Conservation (phyloP, 306 rosid species). For the Carpinus viminea region DNA sequence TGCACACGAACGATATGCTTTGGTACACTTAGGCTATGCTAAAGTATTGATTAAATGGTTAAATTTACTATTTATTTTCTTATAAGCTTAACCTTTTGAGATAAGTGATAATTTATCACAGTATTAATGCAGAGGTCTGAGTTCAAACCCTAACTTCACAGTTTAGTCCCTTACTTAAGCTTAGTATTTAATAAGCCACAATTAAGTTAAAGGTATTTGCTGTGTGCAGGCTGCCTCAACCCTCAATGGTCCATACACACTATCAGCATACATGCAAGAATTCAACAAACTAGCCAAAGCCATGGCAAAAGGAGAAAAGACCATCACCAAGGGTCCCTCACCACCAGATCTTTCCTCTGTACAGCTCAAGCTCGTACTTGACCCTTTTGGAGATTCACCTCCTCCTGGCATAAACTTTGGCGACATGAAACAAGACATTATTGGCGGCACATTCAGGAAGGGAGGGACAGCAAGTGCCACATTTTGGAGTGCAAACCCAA, state of each 20-base stretch:
- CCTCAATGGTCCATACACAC: constrained; percentile 81
- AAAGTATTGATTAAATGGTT: no score
- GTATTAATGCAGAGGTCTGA: no score
- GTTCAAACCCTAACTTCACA: no score
- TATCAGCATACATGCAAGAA: constrained; percentile 85
- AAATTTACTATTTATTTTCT: no score
- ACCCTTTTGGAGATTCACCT: constrained; percentile 48
- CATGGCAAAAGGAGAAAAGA: constrained; percentile 57
- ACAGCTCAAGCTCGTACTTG: constrained; percentile 34
- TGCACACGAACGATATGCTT: background rate
- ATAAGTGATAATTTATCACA: no score
- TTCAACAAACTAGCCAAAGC: constrained; percentile 70
- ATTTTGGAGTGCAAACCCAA: constrained; percentile 80
- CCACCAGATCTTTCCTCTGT: constrained; percentile 77
- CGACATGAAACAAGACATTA: constrained; percentile 63
- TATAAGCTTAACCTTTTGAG: background rate
- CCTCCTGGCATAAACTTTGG: constrained; percentile 58
- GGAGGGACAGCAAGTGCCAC: constrained; percentile 60
- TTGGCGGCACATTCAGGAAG: constrained; percentile 46
- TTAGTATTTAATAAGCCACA: background rate
- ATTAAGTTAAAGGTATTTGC: no score
- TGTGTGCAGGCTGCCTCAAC: constrained; percentile 78
- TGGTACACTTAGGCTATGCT: background rate
- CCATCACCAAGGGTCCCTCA: constrained; percentile 35
- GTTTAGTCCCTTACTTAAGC: background rate